Base-by-base conservation (phyloP, 75 land plant species). In the Pseudotsuga menziesii region DNA sequence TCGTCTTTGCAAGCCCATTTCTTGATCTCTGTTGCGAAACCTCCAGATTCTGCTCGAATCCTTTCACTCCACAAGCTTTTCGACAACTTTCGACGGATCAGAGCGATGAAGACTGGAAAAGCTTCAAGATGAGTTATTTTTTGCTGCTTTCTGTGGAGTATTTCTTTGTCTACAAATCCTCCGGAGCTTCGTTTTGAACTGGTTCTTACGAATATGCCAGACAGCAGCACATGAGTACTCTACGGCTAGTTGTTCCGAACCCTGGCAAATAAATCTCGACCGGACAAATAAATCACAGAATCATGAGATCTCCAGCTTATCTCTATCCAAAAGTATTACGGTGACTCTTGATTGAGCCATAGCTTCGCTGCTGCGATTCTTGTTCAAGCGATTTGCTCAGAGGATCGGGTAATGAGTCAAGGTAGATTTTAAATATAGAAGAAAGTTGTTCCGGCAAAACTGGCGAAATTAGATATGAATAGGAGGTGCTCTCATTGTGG, bases 401-500 rank as follows among this genome's bases (percentile, higher is more conserved):
- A 11, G 54, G 54, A 48, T 48, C 54, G 0, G 54, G 54, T 48
- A 48, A 64, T 64, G 39, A 41, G 35, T 5, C 19, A 32, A 64
- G 20, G 19, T 64, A 64, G 69, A 36, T 35, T 64, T 64, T 26
- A 36, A 64, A 48, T 0, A 48, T 48, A 69, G 23, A 69, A 44
- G 39, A 69, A 39, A 41, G 39, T 35, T n/a, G 41, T 39, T 69
- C 22, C 22, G 23, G 52, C 52, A 20, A 69, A 69, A 69, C 72
- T 69, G 72, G 72, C 72, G 54, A 69, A 39, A 23, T 4, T 66
- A 66, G 80, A 64, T 36, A 94, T 94, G 96, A 89, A 88, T 27
- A 69, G 97, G 61, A 72, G 90, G 77, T 94, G 96, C 89, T 94
- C 97, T 55, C 95, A 92, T 77, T 94, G 96, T 81, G 92, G 96